Conservation (phyloP, 1,284 basidiomycete species). For the Amylostereum areolatum region DNA sequence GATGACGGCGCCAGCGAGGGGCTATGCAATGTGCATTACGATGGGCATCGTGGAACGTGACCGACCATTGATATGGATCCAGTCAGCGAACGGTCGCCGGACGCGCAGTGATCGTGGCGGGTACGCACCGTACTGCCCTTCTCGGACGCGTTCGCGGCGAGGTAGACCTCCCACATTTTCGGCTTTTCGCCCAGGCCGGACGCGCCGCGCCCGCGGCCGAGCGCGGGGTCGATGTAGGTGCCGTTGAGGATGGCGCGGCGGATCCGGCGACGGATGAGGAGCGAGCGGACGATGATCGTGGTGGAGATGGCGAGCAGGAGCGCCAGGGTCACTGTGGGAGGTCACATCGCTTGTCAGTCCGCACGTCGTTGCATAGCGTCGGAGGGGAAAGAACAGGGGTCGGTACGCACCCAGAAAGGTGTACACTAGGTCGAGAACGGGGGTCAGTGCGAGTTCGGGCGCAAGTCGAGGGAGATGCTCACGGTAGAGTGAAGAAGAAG, state of each 20-base stretch:
- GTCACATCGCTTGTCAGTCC: constrained; percentile 3
- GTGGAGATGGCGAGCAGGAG: constrained; percentile 59
- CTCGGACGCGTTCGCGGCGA: too few relatives aligned
- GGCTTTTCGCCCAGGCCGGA: constrained; percentile 12
- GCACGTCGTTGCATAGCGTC: background rate
- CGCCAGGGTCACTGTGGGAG: constrained; percentile 45
- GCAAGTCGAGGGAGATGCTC: too few relatives aligned
- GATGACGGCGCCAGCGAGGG: too few relatives aligned
- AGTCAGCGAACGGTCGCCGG: background rate
- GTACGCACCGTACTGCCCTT: background rate
- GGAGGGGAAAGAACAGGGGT: background rate
- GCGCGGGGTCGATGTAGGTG: constrained; percentile 37
- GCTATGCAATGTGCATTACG: too few relatives aligned
- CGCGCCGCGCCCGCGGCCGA: background rate
- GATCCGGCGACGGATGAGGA: constrained; percentile 51
- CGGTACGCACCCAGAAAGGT: constrained; percentile 26
- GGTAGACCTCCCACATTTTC: constrained; percentile 15
- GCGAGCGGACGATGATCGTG: constrained; percentile 55
- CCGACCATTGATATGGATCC: background rate
- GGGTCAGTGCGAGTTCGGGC: too few relatives aligned
- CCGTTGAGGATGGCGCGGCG: constrained; percentile 52
- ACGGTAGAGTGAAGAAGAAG: too few relatives aligned
- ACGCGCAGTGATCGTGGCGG: background rate
- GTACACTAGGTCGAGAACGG: constrained; percentile 25
- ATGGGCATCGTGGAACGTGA: too few relatives aligned